phyloP scores from a whole-genome alignment of 306 rosid species.

The Casuarina glauca region DNA sequence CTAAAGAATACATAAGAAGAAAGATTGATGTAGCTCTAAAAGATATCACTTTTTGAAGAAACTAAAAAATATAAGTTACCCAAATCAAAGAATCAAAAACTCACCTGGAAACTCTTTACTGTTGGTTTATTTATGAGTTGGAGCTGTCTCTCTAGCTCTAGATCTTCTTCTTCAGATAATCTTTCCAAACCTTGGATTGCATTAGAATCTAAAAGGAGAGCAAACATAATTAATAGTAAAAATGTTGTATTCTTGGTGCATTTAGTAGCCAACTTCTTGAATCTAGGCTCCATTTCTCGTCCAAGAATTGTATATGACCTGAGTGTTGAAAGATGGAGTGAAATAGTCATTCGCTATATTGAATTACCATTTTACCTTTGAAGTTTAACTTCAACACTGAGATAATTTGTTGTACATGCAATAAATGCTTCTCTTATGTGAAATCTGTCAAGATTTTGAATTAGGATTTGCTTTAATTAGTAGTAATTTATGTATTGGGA shows the following conservation, averaged over 20 bases:
- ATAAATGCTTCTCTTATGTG: neutral
- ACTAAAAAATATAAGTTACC: neutral
- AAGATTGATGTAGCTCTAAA: neutral
- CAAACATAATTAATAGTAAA: neutral
- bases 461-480: too few relatives aligned
- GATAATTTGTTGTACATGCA: neutral
- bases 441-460: neutral
- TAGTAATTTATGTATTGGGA: too few relatives aligned
- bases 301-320: neutral
- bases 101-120: conserved; percentile 31
- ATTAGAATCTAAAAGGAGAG: too few relatives aligned
- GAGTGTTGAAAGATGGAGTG: neutral
- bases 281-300: neutral
- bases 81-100: neutral
- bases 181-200: too few relatives aligned
- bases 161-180: conserved; percentile 9
- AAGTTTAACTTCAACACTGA: neutral
- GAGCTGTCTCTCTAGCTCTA: conserved; percentile 28
- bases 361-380: neutral
- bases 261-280: conserved; percentile 17
- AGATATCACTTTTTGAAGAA: neutral
- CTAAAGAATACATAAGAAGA: too few relatives aligned
- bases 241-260: neutral
- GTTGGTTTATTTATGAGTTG: conserved; percentile 28
- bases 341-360: neutral